Evolutionary conservation across 768 basidiomycete species (phyloP).

Genomic region (Chiua virens): DNA sequence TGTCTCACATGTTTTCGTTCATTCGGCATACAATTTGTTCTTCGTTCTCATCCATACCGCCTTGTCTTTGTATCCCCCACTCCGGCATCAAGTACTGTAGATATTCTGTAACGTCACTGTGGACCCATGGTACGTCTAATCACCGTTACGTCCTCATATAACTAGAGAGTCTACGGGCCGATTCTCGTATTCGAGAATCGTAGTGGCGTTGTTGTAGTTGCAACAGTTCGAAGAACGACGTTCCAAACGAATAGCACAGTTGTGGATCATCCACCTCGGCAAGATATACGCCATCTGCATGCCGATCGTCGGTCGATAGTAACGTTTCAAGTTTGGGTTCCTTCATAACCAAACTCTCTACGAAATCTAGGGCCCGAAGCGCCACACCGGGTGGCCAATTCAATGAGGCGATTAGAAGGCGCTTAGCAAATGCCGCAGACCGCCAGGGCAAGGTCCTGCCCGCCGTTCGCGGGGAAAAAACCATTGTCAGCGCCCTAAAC

Average conservation of each 20-base stretch:
- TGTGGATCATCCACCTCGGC: slow-evolving; percentile 89
- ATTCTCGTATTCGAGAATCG: slow-evolving; percentile 66
- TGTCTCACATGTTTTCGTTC: slow-evolving; percentile 13
- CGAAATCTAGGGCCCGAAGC: slow-evolving; percentile 71
- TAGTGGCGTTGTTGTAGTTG: slow-evolving; percentile 58
- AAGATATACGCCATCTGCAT: slow-evolving; percentile 80
- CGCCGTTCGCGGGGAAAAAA: slow-evolving; percentile 73
- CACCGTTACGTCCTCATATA: slow-evolving; percentile 38
- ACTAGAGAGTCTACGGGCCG: slow-evolving; percentile 57
- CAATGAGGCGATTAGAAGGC: slow-evolving; percentile 77
- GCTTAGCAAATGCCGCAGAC: slow-evolving; percentile 90
- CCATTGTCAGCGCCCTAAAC: slow-evolving; percentile 80
- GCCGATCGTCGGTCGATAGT: slow-evolving; percentile 83
- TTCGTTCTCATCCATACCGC: slow-evolving; percentile 20
- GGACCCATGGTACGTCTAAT: slow-evolving; percentile 29
- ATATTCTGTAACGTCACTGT: slow-evolving; percentile 31
- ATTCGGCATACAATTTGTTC: slow-evolving; percentile 9
- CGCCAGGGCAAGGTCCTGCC: slow-evolving; percentile 66
- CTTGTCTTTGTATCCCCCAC: slow-evolving; percentile 22
- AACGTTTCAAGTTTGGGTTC: slow-evolving; percentile 83
- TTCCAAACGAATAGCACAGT: slow-evolving; percentile 76
- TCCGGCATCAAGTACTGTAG: slow-evolving; percentile 31
- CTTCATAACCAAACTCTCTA: slow-evolving; percentile 66
- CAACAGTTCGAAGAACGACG: slow-evolving; percentile 84
- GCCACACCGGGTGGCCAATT: slow-evolving; percentile 74